These are phyloP conservation scores for Paramecium primaurelia DNA, from an alignment of 73 alveolate species.

Conservation along the genomic window DNA sequence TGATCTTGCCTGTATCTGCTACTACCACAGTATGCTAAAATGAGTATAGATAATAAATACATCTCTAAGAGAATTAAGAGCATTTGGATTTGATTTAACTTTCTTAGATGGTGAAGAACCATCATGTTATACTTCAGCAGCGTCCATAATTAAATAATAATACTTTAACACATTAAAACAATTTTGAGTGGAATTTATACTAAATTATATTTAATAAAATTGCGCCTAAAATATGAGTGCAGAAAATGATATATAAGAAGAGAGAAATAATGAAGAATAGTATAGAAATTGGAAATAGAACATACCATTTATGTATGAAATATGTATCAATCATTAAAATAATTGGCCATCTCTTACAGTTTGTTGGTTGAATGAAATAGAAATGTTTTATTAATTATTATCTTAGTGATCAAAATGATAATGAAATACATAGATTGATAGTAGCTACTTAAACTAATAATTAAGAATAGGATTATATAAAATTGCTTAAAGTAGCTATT, in stretches of 20 bases:
- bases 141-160: slow-evolving; percentile 14
- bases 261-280: slow-evolving; percentile 71
- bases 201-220: neutral
- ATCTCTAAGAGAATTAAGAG: slow-evolving; percentile 37
- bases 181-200: neutral
- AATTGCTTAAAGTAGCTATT: neutral
- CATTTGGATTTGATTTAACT: slow-evolving; percentile 50
- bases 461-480: neutral
- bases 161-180: neutral
- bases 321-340: slow-evolving; percentile 84
- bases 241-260: neutral
- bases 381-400: neutral
- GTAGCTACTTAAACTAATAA: neutral
- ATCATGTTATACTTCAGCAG: neutral
- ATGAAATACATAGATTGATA: slow-evolving; percentile 20
- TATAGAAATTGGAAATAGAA: slow-evolving; percentile 96
- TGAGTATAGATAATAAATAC: neutral
- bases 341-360: slow-evolving; percentile 97
- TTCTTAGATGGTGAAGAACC: slow-evolving; percentile 52
- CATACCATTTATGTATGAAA: slow-evolving; percentile 94
- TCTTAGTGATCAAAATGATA: slow-evolving; percentile 18
- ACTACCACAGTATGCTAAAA: slow-evolving; percentile 67
- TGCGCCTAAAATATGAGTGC: slow-evolving; percentile 38
- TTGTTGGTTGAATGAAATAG: slow-evolving; percentile 89
- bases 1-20: slow-evolving; percentile 82